Conservation (phyloP, 2,329 filamentous ascomycete species). For the Nemania abortiva region DNA sequence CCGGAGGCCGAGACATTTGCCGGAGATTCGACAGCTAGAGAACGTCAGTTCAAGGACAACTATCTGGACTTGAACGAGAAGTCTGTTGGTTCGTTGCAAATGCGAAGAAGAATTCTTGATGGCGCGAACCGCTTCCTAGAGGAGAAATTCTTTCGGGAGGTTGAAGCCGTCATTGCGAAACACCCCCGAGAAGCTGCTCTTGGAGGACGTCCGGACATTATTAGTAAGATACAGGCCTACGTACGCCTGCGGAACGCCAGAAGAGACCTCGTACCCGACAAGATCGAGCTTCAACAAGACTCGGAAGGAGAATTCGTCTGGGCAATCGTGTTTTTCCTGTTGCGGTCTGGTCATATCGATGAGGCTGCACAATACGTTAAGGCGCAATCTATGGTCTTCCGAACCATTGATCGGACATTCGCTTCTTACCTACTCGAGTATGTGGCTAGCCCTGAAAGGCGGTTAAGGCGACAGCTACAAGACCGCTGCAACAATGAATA, state of each 20-base stretch:
- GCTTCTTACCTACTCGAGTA: slow-evolving; percentile 88
- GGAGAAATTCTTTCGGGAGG: slow-evolving; percentile 80
- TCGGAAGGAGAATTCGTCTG: slow-evolving; percentile 87
- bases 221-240: slow-evolving; percentile 93
- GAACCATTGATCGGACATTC: slow-evolving; percentile 91
- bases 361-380: slow-evolving; percentile 91
- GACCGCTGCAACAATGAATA: slow-evolving; percentile 92
- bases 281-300: slow-evolving; percentile 79
- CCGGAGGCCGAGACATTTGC: slow-evolving; percentile 68
- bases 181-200: slow-evolving; percentile 90
- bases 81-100: slow-evolving; percentile 71
- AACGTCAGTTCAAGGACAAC: slow-evolving; percentile 79
- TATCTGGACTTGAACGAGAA: slow-evolving; percentile 82
- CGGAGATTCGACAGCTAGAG: slow-evolving; percentile 74
- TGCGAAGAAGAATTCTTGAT: slow-evolving; percentile 82
- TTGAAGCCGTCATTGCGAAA: slow-evolving; percentile 82
- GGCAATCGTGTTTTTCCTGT: slow-evolving; percentile 92
- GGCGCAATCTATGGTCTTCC: slow-evolving; percentile 82
- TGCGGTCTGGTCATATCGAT: slow-evolving; percentile 84
- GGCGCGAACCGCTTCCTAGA: slow-evolving; percentile 86
- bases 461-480: slow-evolving; percentile 82
- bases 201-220: slow-evolving; percentile 86
- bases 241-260: slow-evolving; percentile 83
- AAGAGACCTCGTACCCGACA: slow-evolving; percentile 87
- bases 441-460: slow-evolving; percentile 78